Percentiles rank a stretch among this genome's conserved stretches.
These are phyloP conservation scores for Lindgomyces ingoldianus DNA, from an alignment of 495 filamentous ascomycete genomes.

Conservation along the genomic window DNA sequence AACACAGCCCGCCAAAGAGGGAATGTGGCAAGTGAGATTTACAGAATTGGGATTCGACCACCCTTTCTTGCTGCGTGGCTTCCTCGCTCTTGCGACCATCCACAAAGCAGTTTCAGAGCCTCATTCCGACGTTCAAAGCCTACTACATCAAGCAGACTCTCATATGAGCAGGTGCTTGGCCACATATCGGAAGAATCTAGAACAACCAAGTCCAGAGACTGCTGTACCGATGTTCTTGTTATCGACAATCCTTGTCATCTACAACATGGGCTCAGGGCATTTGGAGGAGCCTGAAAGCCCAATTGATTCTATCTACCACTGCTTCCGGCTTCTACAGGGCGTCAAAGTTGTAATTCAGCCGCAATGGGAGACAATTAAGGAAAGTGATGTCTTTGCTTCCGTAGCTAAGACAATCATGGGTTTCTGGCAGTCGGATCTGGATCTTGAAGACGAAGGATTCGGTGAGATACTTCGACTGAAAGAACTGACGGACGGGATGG, in stretches of 20 bases:
- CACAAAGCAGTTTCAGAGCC: slow-evolving; percentile 3
- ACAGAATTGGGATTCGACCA: slow-evolving; percentile 20
- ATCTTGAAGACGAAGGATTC: background rate
- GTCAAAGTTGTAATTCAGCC: slow-evolving; percentile 10
- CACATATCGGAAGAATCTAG: slow-evolving; percentile 8
- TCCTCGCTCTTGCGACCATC: slow-evolving; percentile 21
- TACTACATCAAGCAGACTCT: slow-evolving; percentile 10
- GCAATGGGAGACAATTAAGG: slow-evolving; percentile 2
- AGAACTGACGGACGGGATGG: background rate
- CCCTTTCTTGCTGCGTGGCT: slow-evolving; percentile 22
- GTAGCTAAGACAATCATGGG: background rate
- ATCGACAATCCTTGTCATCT: slow-evolving; percentile 1
- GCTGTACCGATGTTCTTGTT: slow-evolving; percentile 18
- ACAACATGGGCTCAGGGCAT: slow-evolving; percentile 10
- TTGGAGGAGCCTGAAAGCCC: slow-evolving; percentile 8
- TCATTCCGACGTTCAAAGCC: background rate
- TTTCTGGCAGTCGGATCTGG: background rate
- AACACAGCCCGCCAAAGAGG: too few species aligned
- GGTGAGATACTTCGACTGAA: slow-evolving; percentile 2
- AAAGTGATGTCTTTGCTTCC: background rate
- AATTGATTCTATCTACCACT: slow-evolving; percentile 11
- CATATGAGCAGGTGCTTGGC: slow-evolving; percentile 5
- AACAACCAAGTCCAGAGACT: slow-evolving; percentile 2
- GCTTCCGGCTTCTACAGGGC: slow-evolving; percentile 17
- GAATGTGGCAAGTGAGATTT: background rate